Percentiles rank a stretch among this genome's conserved stretches.
phyloP scores from a whole-genome alignment of 2,329 filamentous ascomycete genomes.

The Ploettnerulaceae sp. region DNA sequence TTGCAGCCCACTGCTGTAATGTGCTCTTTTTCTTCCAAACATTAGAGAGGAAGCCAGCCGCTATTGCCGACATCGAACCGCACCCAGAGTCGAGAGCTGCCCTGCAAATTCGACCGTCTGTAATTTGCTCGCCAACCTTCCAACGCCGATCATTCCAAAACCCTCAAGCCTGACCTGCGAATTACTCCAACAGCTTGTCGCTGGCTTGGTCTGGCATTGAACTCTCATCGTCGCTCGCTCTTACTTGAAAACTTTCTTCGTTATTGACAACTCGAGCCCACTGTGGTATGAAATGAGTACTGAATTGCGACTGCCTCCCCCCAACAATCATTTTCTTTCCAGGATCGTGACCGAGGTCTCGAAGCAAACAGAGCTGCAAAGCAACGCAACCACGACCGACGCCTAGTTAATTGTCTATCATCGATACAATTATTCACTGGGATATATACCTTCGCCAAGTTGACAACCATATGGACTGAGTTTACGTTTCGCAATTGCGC shows the following conservation, averaged over 20 bases:
- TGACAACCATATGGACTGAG: slow-evolving; percentile 17
- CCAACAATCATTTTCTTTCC: not conserved
- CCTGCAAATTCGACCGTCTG: slow-evolving; percentile 1
- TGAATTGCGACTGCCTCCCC: not conserved
- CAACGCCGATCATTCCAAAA: slow-evolving; percentile 1
- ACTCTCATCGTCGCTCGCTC: slow-evolving; percentile 1
- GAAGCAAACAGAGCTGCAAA: not conserved
- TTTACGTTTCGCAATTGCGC: slow-evolving; percentile 9
- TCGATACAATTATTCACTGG: not conserved
- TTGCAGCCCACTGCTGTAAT: too few relatives aligned
- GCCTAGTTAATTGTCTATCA: not conserved
- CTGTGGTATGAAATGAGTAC: not conserved
- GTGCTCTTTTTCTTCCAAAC: too few relatives aligned
- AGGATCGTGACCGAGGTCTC: slow-evolving; percentile 1
- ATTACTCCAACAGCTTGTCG: not conserved
- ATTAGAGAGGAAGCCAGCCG: not conserved
- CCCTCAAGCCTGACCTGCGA: not conserved
- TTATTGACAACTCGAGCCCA: not conserved
- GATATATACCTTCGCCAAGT: not conserved
- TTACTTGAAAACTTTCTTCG: not conserved
- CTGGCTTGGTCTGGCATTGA: not conserved
- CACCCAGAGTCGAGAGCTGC: not conserved
- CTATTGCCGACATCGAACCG: not conserved
- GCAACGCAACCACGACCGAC: not conserved
- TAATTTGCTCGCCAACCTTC: not conserved